These are phyloP conservation scores for Apiospora koreana DNA, from an alignment of 2,329 filamentous ascomycete species.

Conservation along the genomic window DNA sequence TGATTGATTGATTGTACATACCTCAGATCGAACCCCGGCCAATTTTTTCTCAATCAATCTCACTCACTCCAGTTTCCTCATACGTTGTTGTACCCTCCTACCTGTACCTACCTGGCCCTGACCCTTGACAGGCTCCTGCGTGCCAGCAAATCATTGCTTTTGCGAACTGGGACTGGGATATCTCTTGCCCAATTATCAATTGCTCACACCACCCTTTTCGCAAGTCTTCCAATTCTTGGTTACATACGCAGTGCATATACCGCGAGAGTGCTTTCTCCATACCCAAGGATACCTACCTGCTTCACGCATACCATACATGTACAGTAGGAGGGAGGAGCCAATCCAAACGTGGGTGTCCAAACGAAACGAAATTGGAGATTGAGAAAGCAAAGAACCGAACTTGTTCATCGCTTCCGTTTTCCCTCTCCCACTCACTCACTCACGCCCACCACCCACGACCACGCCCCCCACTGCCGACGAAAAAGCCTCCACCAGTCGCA, in stretches of 20 bases:
- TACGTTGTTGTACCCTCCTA: background rate
- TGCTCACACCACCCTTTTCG: constrained; percentile 6
- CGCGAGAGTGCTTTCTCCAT: background rate
- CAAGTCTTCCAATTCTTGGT: constrained; percentile 2
- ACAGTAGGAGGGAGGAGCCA: background rate
- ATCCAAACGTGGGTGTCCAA: background rate
- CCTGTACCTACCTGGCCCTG: constrained; percentile 2
- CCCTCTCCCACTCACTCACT: background rate
- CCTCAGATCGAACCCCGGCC: background rate
- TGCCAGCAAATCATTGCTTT: constrained; percentile 16
- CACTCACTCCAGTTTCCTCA: background rate
- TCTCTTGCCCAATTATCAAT: background rate
- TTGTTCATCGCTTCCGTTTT: constrained; percentile 4
- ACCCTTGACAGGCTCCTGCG: constrained; percentile 10
- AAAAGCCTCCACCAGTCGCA: constrained; percentile 8
- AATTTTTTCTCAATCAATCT: background rate
- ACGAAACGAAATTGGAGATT: constrained; percentile 9
- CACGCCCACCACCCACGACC: background rate
- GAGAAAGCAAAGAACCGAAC: background rate
- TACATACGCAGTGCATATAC: constrained; percentile 4
- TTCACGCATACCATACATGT: background rate
- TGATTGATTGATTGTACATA: constrained; percentile 1
- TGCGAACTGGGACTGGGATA: constrained; percentile 7
- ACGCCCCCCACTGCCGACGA: constrained; percentile 8
- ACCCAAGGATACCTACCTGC: constrained; percentile 1